A percentile compares a stretch with the other conserved stretches of the same genome.
Conservation (phyloP, 805 yeast species). For the Debaryomyces tyrocola region DNA sequence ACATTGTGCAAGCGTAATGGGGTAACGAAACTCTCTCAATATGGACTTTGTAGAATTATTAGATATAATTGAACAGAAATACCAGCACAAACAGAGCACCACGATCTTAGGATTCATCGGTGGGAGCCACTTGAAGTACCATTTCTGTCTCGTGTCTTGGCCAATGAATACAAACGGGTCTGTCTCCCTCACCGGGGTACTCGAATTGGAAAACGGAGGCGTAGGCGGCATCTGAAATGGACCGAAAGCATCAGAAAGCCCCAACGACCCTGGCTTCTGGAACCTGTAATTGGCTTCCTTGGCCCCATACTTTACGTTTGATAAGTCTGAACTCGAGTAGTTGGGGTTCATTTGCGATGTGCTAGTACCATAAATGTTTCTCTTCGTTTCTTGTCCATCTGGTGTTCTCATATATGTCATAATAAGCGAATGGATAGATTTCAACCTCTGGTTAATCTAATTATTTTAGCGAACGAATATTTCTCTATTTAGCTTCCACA, state of each 20-base stretch:
- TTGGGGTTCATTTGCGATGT: conserved; percentile 35
- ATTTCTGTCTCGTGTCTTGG: not conserved
- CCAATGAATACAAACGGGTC: conserved; percentile 2
- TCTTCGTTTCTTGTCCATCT: too few species aligned
- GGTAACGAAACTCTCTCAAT: conserved; percentile 66
- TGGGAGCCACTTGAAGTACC: conserved; percentile 16
- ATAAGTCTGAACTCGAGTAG: conserved; percentile 32
- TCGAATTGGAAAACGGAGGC: conserved; percentile 33
- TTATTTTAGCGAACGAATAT: too few species aligned
- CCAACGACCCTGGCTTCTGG: not conserved
- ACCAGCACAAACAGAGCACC: conserved; percentile 73
- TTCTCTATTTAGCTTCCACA: too few species aligned
- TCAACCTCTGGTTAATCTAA: too few species aligned
- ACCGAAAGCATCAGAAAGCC: conserved; percentile 13
- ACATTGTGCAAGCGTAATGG: conserved; percentile 85
- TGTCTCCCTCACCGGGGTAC: conserved; percentile 30
- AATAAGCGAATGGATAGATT: too few species aligned
- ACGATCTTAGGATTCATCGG: conserved; percentile 24
- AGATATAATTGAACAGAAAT: conserved; percentile 74
- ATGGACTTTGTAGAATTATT: conserved; percentile 81
- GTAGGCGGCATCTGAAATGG: conserved; percentile 26
- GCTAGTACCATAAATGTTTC: not conserved
- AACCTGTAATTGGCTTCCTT: not conserved
- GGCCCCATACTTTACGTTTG: conserved; percentile 15
- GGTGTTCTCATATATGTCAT: too few species aligned